Conservation (phyloP, 345 rosid species). For the Linum tenue region DNA sequence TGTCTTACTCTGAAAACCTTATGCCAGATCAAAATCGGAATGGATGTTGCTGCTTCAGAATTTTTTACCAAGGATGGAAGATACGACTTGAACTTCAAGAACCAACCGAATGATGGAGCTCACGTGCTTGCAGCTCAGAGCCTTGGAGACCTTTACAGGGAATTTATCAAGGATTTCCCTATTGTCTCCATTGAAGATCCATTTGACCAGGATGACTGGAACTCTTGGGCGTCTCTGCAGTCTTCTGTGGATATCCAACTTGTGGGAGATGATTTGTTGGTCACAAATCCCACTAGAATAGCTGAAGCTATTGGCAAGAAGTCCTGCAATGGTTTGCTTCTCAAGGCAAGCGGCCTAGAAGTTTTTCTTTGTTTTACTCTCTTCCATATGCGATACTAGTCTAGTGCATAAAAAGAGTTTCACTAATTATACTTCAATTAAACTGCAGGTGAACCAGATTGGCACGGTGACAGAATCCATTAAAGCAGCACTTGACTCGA, state of each 20-base stretch:
- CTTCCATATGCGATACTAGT: neutral
- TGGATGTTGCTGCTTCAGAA: slow-evolving; percentile 99
- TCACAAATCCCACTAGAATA: slow-evolving; percentile 90
- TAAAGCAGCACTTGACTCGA: slow-evolving; percentile 89
- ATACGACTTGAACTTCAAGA: slow-evolving; percentile 91
- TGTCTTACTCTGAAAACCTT: slow-evolving; percentile 11
- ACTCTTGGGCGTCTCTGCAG: slow-evolving; percentile 76
- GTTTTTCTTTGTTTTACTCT: neutral
- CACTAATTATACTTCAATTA: neutral
- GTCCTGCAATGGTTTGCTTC: slow-evolving; percentile 83
- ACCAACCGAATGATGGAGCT: slow-evolving; percentile 85
- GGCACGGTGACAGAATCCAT: slow-evolving; percentile 95
- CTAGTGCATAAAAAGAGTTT: neutral
- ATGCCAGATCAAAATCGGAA: slow-evolving; percentile 84
- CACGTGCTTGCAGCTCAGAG: slow-evolving; percentile 66
- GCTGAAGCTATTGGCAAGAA: slow-evolving; percentile 86
- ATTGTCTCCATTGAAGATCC: slow-evolving; percentile 94
- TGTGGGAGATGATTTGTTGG: slow-evolving; percentile 93
- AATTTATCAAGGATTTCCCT: slow-evolving; percentile 81
- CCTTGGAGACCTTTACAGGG: slow-evolving; percentile 72
- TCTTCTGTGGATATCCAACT: slow-evolving; percentile 86
- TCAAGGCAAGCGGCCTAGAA: slow-evolving; percentile 40
- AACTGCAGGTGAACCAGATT: slow-evolving; percentile 85
- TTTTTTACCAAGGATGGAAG: slow-evolving; percentile 73
- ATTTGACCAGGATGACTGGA: slow-evolving; percentile 99